Evolutionary conservation across 129 eudicot species (phyloP).

Genomic region (Ambrosia trifida): DNA sequence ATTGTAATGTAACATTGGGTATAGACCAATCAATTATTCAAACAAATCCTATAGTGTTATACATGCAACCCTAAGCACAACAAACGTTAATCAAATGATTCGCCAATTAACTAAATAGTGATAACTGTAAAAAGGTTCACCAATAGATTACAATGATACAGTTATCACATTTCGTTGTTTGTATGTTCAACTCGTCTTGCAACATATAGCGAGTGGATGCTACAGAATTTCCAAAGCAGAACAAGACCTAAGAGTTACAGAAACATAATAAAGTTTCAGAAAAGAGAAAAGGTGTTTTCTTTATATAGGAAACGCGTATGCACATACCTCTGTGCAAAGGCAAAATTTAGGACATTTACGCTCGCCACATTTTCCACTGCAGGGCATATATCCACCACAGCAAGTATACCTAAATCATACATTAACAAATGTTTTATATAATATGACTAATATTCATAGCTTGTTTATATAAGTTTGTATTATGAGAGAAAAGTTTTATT

Average conservation of each 20-base stretch:
- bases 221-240: constrained; percentile 85
- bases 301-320: too few relatives aligned
- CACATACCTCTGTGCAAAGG: constrained; percentile 80
- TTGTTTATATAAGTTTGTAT: not conserved
- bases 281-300: too few relatives aligned
- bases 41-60: too few relatives aligned
- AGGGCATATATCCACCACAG: constrained; percentile 93
- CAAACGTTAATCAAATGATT: not conserved
- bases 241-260: constrained; percentile 52
- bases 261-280: not conserved
- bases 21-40: too few relatives aligned
- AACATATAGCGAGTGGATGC: constrained; percentile 88
- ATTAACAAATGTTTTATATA: constrained; percentile 11
- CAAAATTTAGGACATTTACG: constrained; percentile 82
- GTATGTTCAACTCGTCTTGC: constrained; percentile 96
- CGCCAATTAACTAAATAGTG: not conserved
- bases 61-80: constrained; percentile 65
- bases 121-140: constrained; percentile 3
- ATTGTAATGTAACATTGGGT: too few relatives aligned
- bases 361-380: constrained; percentile 93
- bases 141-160: constrained; percentile 77
- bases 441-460: not conserved
- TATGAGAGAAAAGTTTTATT: constrained; percentile 18
- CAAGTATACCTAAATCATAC: constrained; percentile 58
- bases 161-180: constrained; percentile 88